These are phyloP conservation scores for Scenedesmus sp. DNA, from an alignment of 163 green algal species.

Conservation along the genomic window DNA sequence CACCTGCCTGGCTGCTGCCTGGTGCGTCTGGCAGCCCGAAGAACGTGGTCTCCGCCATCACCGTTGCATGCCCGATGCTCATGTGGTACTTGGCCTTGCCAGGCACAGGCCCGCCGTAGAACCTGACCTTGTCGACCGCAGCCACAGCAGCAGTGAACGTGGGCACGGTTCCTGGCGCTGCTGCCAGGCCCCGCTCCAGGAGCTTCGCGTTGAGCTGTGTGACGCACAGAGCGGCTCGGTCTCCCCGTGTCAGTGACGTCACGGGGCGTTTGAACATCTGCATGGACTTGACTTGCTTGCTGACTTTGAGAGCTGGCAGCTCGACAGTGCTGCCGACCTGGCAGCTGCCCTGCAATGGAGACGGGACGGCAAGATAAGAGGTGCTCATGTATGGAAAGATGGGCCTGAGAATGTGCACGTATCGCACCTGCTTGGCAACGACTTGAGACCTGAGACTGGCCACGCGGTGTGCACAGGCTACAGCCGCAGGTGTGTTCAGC, in stretches of 20 bases:
- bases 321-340: slow-evolving; percentile 85
- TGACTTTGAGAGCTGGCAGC: slow-evolving; percentile 84
- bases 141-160: slow-evolving; percentile 77
- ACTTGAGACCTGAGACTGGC: no score
- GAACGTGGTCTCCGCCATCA: slow-evolving; percentile 87
- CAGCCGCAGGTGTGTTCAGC: no score
- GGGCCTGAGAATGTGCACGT: no score
- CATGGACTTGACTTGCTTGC: slow-evolving; percentile 84
- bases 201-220: slow-evolving; percentile 87
- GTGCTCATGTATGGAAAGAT: neutral
- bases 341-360: slow-evolving; percentile 60
- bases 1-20: slow-evolving; percentile 44
- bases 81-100: slow-evolving; percentile 89
- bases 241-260: slow-evolving; percentile 63
- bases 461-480: no score
- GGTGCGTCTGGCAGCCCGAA: slow-evolving; percentile 76
- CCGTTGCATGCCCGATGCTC: slow-evolving; percentile 87
- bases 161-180: slow-evolving; percentile 77
- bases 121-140: slow-evolving; percentile 87
- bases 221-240: slow-evolving; percentile 91
- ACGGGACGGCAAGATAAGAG: neutral
- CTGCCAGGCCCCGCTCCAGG: slow-evolving; percentile 87
- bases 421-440: no score
- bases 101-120: slow-evolving; percentile 75
- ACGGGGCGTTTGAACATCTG: slow-evolving; percentile 88